These are phyloP conservation scores for Condylostoma magnum DNA, from an alignment of 169 alveolate genomes.

Conservation along the genomic window DNA sequence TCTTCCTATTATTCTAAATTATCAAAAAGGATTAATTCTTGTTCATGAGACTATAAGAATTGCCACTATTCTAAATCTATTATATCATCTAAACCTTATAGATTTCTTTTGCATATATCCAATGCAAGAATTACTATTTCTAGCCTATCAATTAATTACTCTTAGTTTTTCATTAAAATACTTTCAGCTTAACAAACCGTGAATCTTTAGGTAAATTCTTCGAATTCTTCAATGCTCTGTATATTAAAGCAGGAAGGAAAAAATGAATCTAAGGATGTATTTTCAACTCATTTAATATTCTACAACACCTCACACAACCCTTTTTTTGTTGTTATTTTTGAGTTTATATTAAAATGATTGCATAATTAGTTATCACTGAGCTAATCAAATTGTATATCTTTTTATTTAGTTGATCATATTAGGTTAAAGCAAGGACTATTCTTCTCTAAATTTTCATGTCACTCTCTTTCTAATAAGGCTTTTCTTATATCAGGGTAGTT, in stretches of 20 bases:
- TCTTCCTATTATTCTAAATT: background rate
- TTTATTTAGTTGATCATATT: constrained; percentile 69
- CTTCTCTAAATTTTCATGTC: constrained; percentile 74
- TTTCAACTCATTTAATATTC: constrained; percentile 69
- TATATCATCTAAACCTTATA: constrained; percentile 60
- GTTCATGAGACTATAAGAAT: background rate
- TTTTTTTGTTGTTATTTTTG: constrained; percentile 74
- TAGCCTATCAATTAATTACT: background rate
- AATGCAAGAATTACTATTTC: constrained; percentile 47
- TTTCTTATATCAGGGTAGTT: constrained; percentile 70
- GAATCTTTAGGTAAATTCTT: constrained; percentile 82
- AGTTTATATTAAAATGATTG: constrained; percentile 70
- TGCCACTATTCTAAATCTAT: constrained; percentile 37
- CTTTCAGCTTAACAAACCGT: constrained; percentile 44
- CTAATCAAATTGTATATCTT: constrained; percentile 49
- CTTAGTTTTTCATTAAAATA: background rate
- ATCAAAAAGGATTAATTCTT: background rate
- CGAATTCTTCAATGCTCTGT: constrained; percentile 66
- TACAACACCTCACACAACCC: constrained; percentile 76
- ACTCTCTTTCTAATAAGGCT: constrained; percentile 76
- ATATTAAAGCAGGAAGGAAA: constrained; percentile 85
- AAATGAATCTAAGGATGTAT: constrained; percentile 78
- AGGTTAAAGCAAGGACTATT: constrained; percentile 72
- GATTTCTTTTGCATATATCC: constrained; percentile 55
- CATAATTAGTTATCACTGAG: constrained; percentile 62